Evolutionary conservation across 2,329 filamentous ascomycete genomes (phyloP).

Genomic region (Phyllosticta citriasiana): DNA sequence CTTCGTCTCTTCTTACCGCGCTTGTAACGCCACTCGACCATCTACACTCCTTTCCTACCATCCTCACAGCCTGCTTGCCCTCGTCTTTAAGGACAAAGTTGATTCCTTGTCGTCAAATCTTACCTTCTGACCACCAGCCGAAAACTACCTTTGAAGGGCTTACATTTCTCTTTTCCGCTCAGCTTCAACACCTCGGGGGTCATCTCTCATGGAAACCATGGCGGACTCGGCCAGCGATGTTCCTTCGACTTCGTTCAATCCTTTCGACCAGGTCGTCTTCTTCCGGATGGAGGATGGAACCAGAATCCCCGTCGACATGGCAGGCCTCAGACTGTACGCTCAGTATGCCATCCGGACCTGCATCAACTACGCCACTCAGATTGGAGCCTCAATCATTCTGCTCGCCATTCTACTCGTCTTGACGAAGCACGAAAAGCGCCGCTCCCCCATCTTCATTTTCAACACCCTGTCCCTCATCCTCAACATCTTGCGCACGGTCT

Average conservation of each 20-base stretch:
- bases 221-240: background rate
- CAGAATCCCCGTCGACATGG: conserved; percentile 32
- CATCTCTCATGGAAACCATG: background rate
- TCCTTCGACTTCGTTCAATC: conserved; percentile 29
- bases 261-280: conserved; percentile 42
- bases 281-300: conserved; percentile 37
- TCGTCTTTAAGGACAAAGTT: background rate
- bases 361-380: conserved; percentile 60
- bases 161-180: background rate
- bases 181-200: background rate
- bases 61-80: background rate
- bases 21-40: background rate
- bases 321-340: conserved; percentile 35
- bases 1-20: background rate
- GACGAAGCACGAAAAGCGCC: conserved; percentile 55
- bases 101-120: background rate
- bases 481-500: conserved; percentile 49
- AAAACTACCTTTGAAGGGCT: background rate
- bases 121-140: background rate
- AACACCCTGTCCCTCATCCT: conserved; percentile 52
- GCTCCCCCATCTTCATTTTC: conserved; percentile 53
- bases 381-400: conserved; percentile 58
- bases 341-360: conserved; percentile 38
- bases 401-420: conserved; percentile 57
- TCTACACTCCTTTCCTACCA: background rate